Conservation (phyloP, 306 rosid species). For the Senna tora region DNA sequence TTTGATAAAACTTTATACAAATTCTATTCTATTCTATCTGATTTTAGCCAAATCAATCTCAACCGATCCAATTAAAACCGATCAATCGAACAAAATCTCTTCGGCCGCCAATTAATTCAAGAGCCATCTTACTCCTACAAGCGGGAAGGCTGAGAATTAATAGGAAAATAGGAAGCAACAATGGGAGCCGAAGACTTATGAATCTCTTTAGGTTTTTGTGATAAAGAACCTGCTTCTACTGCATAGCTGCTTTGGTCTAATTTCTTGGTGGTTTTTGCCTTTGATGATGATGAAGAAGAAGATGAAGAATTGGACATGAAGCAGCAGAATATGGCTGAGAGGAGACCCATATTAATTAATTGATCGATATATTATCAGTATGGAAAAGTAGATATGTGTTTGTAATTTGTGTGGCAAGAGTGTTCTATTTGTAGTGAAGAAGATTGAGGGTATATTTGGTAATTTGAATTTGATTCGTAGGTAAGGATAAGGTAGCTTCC, state of each 20-base stretch:
- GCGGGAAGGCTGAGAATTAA: constrained; percentile 47
- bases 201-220: constrained; percentile 1
- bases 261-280: neutral
- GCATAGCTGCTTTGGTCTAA: neutral
- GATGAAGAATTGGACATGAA: constrained; percentile 25
- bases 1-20: no score
- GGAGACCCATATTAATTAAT: no score
- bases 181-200: constrained; percentile 38
- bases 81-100: no score
- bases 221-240: constrained; percentile 51
- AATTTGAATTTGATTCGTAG: no score
- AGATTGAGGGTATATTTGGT: neutral
- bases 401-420: no score
- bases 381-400: no score
- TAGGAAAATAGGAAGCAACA: constrained; percentile 48
- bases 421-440: neutral
- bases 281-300: neutral
- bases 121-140: constrained; percentile 28
- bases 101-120: no score
- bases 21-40: no score
- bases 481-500: no score
- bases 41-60: no score
- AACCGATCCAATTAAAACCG: no score
- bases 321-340: constrained; percentile 32
- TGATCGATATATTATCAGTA: no score